Conservation (phyloP, 2,329 filamentous ascomycete genomes). For the Neofusicoccum sp. region DNA sequence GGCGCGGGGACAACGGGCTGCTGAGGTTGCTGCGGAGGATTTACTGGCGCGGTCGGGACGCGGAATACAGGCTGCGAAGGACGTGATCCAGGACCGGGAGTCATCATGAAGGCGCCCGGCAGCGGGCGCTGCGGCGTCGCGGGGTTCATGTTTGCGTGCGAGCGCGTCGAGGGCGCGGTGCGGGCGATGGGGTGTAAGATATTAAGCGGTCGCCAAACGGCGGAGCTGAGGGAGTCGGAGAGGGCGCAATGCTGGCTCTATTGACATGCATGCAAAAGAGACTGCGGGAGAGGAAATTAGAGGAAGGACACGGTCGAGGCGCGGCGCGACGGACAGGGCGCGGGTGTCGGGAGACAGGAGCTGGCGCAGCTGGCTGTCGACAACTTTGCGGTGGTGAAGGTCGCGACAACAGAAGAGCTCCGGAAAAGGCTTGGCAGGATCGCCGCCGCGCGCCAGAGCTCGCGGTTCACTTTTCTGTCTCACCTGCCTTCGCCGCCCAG, state of each 20-base stretch:
- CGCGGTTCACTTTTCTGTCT: not conserved
- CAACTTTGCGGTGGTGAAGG: conserved; percentile 4
- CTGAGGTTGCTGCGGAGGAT: conserved; percentile 15
- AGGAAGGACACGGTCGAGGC: not conserved
- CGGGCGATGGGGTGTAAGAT: not conserved
- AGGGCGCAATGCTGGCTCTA: conserved; percentile 1
- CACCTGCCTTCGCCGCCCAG: not conserved
- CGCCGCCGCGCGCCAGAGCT: not conserved
- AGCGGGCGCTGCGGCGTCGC: conserved; percentile 68
- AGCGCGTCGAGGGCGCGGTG: conserved; percentile 14
- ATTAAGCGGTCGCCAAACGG: conserved; percentile 13
- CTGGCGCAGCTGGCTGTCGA: not conserved
- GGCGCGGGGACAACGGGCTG: conserved; percentile 4
- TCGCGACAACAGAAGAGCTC: not conserved
- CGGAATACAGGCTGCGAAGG: conserved; percentile 15
- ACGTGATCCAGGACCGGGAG: conserved; percentile 50
- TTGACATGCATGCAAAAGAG: conserved; percentile 10
- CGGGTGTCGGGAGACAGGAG: not conserved
- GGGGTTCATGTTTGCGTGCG: conserved; percentile 25
- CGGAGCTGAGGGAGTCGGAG: conserved; percentile 6
- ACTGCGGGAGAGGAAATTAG: not conserved
- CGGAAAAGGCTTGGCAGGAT: conserved; percentile 4
- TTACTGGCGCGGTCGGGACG: conserved; percentile 12
- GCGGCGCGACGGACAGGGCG: conserved; percentile 4
- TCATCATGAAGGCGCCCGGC: conserved; percentile 74